Conservation (phyloP, 1,284 basidiomycete species). For the Thelephora terrestris region DNA sequence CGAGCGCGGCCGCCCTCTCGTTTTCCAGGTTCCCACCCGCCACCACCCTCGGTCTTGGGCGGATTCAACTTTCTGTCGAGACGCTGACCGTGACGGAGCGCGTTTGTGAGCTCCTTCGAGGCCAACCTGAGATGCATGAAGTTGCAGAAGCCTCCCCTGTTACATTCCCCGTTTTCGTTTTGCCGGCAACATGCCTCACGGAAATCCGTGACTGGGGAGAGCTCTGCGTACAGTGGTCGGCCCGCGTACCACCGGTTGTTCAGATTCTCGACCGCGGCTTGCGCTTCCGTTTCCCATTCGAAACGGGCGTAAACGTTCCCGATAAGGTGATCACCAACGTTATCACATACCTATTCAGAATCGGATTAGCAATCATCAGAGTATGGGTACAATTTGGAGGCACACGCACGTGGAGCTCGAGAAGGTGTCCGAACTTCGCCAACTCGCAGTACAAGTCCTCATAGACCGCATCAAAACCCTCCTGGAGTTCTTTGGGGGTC, state of each 20-base stretch:
- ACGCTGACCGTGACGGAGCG: conserved; percentile 74
- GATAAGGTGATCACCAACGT: conserved; percentile 97
- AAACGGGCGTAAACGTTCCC: conserved; percentile 98
- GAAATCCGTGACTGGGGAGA: conserved; percentile 98
- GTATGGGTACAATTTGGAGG: conserved; percentile 3
- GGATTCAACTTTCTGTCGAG: conserved; percentile 73
- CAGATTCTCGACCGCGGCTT: conserved; percentile 84
- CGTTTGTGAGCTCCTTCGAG: conserved; percentile 70
- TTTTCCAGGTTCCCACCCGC: conserved; percentile 72
- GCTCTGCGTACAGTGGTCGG: conserved; percentile 94
- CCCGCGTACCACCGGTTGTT: conserved; percentile 99
- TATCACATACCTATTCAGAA: conserved; percentile 85
- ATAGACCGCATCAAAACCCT: conserved; percentile 95
- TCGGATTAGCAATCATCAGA: conserved; percentile 2
- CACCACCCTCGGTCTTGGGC: conserved; percentile 44
- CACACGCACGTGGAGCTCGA: conserved; percentile 82
- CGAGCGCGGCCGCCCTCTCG: conserved; percentile 52
- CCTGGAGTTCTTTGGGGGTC: conserved; percentile 80
- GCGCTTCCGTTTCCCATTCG: conserved; percentile 97
- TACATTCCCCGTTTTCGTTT: conserved; percentile 95
- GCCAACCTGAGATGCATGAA: conserved; percentile 96
- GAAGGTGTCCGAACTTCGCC: conserved; percentile 88
- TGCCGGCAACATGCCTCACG: conserved; percentile 98
- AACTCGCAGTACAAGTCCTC: conserved; percentile 92
- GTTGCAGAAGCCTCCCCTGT: conserved; percentile 95